Evolutionary conservation across 495 filamentous ascomycete genomes (phyloP), one percentile per base, ranked within the genome.

Genomic region (Neurospora africana): DNA sequence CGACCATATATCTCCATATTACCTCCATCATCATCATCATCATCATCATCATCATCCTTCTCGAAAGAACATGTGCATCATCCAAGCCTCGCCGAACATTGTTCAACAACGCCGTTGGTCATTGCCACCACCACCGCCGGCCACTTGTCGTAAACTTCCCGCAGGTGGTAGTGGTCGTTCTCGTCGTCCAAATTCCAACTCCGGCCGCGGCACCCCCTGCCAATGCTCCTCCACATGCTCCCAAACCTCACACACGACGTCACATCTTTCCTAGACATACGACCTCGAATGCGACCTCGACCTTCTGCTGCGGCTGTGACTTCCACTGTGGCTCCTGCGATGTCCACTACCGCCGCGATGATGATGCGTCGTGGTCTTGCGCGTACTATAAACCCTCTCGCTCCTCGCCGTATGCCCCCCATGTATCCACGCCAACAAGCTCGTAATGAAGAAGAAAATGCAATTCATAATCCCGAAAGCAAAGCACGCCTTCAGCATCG

Each of bases 381-480:
- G 37, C 2, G 44, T 58, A 0, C 70, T 65, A 15, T 72, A 53
- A 44, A 73, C 73, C 58, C 30, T 73, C 70, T 77, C 74, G 37
- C 44, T 65, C 30, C 47, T 71, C 5, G 71, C 73, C 11, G 69
- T 71, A 9, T 69, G 77, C 15, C 81, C 82, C 30, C 84, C 82
- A 71, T 91, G 86, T 69, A 91, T 80, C 47, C 89, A 83, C 5
- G 91, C 89, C 23, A 91, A 75, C 11, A 91, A 77, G 36, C 83
- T 84, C 1, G 93, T 95, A 77, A 92, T 82, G 77, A 90, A 88
- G 80, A 97, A 97, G 81, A 95, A 92, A 38, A 96, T 82, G 69
- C 82, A 83, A 76, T 95, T 93, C 89, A 97, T 95, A 76, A 97
- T 97, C 1, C 88, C 94, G 72, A 97, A 87, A 3, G 92, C 94